phyloP scores from a whole-genome alignment of 2,329 filamentous ascomycete species.

The Polychaeton citri region DNA sequence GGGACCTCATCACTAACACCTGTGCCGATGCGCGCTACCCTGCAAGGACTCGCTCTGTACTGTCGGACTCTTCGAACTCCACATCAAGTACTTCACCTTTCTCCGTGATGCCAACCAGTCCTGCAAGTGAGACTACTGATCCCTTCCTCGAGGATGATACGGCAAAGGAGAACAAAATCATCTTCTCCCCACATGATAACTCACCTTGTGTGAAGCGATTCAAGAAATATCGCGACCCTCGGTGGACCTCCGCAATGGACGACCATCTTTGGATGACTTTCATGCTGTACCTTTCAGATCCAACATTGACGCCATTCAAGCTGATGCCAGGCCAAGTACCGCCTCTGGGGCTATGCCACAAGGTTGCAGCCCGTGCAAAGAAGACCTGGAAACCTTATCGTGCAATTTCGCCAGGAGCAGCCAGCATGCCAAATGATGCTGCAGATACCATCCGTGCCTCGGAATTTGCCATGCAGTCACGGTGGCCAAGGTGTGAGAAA shows the following conservation, averaged over 20 bases:
- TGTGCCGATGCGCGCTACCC: conserved; percentile 8
- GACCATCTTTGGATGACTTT: conserved; percentile 54
- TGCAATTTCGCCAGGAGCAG: conserved; percentile 15
- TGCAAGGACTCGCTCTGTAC: conserved; percentile 41
- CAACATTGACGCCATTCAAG: conserved; percentile 53
- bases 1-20: conserved; percentile 19
- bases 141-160: conserved; percentile 31
- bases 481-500: conserved; percentile 45
- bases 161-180: conserved; percentile 11
- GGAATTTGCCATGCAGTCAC: conserved; percentile 22
- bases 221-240: conserved; percentile 25
- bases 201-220: conserved; percentile 26
- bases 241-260: conserved; percentile 52
- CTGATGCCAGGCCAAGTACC: conserved; percentile 50
- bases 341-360: conserved; percentile 50
- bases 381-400: conserved; percentile 43
- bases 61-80: conserved; percentile 49
- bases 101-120: conserved; percentile 28
- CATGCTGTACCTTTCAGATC: conserved; percentile 52
- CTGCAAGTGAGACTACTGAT: conserved; percentile 45
- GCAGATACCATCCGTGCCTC: conserved; percentile 29
- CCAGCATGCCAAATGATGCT: conserved; percentile 6
- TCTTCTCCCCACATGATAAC: conserved; percentile 12
- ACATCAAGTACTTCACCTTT: conserved; percentile 43
- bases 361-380: conserved; percentile 48